These are phyloP conservation scores for Termitomyces sp. DNA, from an alignment of 768 basidiomycete species.

Conservation along the genomic window DNA sequence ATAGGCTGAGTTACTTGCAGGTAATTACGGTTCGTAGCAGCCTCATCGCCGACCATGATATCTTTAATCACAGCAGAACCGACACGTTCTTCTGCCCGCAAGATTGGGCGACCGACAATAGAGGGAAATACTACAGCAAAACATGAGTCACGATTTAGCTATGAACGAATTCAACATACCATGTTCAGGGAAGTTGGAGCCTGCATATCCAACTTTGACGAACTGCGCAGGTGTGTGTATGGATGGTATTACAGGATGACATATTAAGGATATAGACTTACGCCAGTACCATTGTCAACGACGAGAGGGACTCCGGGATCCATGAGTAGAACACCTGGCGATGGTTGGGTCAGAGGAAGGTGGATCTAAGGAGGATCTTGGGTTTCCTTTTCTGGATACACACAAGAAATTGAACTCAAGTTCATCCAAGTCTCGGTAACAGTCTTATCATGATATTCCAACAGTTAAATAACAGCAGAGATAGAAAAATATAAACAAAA, in stretches of 20 bases:
- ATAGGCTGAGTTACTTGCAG: slow-evolving; percentile 97
- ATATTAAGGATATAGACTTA: slow-evolving; percentile 30
- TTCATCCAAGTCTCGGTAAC: no score
- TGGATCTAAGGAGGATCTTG: not conserved
- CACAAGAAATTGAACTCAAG: no score
- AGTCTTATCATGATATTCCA: not conserved
- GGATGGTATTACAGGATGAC: slow-evolving; percentile 2
- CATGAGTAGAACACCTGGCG: slow-evolving; percentile 22
- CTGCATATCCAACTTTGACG: slow-evolving; percentile 87
- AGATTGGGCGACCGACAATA: slow-evolving; percentile 92
- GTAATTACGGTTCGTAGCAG: slow-evolving; percentile 89
- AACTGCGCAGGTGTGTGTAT: slow-evolving; percentile 43
- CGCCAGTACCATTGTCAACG: slow-evolving; percentile 87
- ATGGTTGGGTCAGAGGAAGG: not conserved
- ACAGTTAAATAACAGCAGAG: not conserved
- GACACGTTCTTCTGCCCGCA: slow-evolving; percentile 95
- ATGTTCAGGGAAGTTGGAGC: slow-evolving; percentile 93
- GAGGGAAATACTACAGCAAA: slow-evolving; percentile 80
- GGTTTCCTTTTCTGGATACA: not conserved
- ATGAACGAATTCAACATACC: slow-evolving; percentile 41
- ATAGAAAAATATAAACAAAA: not conserved
- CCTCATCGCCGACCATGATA: slow-evolving; percentile 98
- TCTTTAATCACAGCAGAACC: slow-evolving; percentile 87
- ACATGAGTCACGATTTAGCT: not conserved
- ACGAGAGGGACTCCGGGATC: slow-evolving; percentile 56